Evolutionary conservation across 495 filamentous ascomycete genomes (phyloP), one percentile per base, ranked within the genome.

Genomic region (Friedmanniomyces simplex): DNA sequence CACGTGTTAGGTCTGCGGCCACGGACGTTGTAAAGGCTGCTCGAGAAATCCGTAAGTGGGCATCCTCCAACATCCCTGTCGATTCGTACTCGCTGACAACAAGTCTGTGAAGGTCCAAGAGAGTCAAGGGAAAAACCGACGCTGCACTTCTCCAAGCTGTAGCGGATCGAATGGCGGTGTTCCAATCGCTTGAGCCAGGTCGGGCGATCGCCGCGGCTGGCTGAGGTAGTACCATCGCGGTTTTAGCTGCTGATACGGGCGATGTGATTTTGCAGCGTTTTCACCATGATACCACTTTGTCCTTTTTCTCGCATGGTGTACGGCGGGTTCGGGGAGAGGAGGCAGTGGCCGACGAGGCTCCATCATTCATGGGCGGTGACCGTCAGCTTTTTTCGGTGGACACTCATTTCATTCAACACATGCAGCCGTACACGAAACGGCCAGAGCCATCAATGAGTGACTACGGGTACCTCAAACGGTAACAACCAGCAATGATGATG

Each of bases 161-260:
- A 3, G 13, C 24, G 3, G 46, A 21, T 7, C 6, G 46, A 13
- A 4, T 30, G 6, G 46, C 46, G 24, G 18, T 3, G 4, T 43
- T 43, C 13, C 39, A 43, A 13, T n/a, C 14, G 39, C 39, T 16
- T 43, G 20, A 49, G 25, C 46, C 6, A 10, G 18, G 24, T 14
- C 20, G 25, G 18, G 24, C 24, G 13, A 16, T 49, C 8, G 21
- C 20, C 5, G 46, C 46, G 46, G 46, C 20, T 14, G 46, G 25
- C 20, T 30, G 8, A 16, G 21, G 5, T 18, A 22, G 14, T 26
- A 18, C 26, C 51, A 42, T 30, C 26, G 34, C 22, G 12, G 46
- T 16, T 18, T 13, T 24, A 71, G 11, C 18, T 30, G 11, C 20
- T 21, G 5, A 12, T 49, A 3, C 39, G 39, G 28, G 10, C 79